Percentiles rank a stretch among this genome's conserved stretches.
Evolutionary conservation across 2,329 filamentous ascomycete species (phyloP).

Genomic region (Catunica adiposa): DNA sequence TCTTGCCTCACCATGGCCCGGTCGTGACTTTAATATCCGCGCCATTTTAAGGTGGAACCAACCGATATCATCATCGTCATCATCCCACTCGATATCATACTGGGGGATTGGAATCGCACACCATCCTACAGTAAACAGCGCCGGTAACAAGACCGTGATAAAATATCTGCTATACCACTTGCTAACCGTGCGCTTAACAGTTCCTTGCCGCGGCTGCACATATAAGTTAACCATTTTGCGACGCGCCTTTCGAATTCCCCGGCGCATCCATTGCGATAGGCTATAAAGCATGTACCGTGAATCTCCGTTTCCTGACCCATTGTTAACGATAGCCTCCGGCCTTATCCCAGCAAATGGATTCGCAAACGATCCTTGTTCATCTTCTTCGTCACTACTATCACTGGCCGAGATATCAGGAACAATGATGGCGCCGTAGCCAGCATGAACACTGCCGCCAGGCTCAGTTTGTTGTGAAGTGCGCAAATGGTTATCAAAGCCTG

Average conservation of each 20-base stretch:
- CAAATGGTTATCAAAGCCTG: conserved; percentile 23
- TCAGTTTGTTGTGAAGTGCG: conserved; percentile 8
- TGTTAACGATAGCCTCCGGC: too few species aligned
- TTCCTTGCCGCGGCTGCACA: conserved; percentile 41
- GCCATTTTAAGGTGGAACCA: neutral
- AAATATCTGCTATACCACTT: conserved; percentile 48
- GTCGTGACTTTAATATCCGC: conserved; percentile 21
- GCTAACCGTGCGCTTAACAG: conserved; percentile 41
- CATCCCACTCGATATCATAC: conserved; percentile 32
- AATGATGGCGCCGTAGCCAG: conserved; percentile 39
- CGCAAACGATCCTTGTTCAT: conserved; percentile 4
- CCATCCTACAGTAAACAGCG: conserved; percentile 43
- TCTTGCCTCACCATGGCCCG: conserved; percentile 45
- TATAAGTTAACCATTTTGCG: conserved; percentile 35
- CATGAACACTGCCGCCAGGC: conserved; percentile 34
- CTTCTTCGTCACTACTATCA: conserved; percentile 20
- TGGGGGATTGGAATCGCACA: conserved; percentile 49
- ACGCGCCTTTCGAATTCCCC: conserved; percentile 16
- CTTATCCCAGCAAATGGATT: neutral
- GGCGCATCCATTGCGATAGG: conserved; percentile 17
- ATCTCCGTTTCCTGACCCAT: neutral
- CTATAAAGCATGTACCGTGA: neutral
- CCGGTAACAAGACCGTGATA: conserved; percentile 44
- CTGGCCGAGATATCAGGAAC: conserved; percentile 25
- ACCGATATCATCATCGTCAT: conserved; percentile 23